Conservation (phyloP, 306 rosid genomes). For the Bauhinia variegata region DNA sequence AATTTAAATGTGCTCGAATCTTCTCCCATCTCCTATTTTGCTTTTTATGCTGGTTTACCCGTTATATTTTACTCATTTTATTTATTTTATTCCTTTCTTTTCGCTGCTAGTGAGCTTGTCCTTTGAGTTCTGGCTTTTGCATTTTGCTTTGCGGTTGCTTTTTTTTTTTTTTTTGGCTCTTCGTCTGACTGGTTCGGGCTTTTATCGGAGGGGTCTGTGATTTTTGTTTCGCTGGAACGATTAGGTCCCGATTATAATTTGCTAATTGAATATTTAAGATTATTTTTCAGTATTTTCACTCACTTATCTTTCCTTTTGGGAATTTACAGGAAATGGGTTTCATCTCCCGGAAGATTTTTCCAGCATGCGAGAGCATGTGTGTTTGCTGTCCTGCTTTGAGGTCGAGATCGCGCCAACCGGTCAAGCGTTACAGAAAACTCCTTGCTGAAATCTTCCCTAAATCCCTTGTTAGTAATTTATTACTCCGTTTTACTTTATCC, state of each 20-base stretch:
- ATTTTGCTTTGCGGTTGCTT: neutral
- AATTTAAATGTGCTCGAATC: neutral
- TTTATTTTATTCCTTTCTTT: neutral
- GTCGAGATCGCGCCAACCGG: slow-evolving; percentile 93
- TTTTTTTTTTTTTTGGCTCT: slow-evolving; percentile 4
- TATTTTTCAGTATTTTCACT: slow-evolving; percentile 27
- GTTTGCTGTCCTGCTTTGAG: slow-evolving; percentile 97
- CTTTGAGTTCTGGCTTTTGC: slow-evolving; percentile 25
- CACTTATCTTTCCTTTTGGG: slow-evolving; percentile 8
- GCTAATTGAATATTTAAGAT: slow-evolving; percentile 24
- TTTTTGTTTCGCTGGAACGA: slow-evolving; percentile 3
- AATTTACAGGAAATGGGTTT: slow-evolving; percentile 80
- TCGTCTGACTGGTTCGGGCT: neutral
- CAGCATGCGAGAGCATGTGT: slow-evolving; percentile 95
- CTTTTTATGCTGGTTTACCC: neutral
- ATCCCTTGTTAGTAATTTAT: slow-evolving; percentile 59
- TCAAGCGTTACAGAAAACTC: slow-evolving; percentile 89
- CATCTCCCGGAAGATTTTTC: slow-evolving; percentile 88
- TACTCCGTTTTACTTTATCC: neutral
- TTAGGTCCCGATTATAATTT: slow-evolving; percentile 5
- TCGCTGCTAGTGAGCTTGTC: neutral
- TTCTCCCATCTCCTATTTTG: neutral
- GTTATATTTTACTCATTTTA: too few species aligned
- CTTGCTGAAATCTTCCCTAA: slow-evolving; percentile 93
- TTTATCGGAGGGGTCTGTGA: neutral